phyloP scores from a whole-genome alignment of 164 flowering plant species.

The Tetrastigma voinierianum region DNA sequence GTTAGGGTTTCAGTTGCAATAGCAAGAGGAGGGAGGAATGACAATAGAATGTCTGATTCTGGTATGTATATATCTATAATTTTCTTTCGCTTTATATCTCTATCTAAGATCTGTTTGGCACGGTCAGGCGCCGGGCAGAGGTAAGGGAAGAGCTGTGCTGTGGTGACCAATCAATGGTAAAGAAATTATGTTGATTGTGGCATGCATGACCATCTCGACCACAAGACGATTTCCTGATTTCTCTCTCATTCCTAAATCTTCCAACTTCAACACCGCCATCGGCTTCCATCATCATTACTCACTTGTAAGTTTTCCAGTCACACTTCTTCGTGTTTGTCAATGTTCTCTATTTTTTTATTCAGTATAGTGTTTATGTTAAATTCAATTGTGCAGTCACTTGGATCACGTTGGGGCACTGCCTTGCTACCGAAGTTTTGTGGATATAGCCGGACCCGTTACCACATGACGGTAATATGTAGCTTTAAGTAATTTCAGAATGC shows the following conservation, averaged over 20 bases:
- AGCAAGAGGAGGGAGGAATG: constrained; percentile 18
- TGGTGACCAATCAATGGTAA: constrained; percentile 85
- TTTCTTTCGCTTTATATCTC: no score
- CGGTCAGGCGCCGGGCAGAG: constrained; percentile 93
- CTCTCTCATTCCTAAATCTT: constrained; percentile 58
- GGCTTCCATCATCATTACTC: constrained; percentile 82
- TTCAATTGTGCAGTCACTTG: constrained; percentile 58
- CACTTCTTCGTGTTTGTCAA: not conserved
- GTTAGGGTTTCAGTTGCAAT: not conserved
- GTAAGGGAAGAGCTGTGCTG: constrained; percentile 94
- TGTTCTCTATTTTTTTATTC: not conserved
- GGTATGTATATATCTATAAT: constrained; percentile 13
- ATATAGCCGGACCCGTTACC: constrained; percentile 81
- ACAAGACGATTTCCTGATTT: constrained; percentile 81
- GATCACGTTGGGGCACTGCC: constrained; percentile 97
- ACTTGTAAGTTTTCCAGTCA: constrained; percentile 51
- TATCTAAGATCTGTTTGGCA: not conserved
- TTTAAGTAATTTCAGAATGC: constrained; percentile 15
- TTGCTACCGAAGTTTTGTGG: constrained; percentile 95
- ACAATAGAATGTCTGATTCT: constrained; percentile 40
- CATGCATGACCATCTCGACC: constrained; percentile 87
- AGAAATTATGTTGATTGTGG: constrained; percentile 98
- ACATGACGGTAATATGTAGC: constrained; percentile 81
- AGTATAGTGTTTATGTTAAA: not conserved
- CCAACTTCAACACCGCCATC: constrained; percentile 49